Evolutionary conservation across 257 asterid genomes (phyloP), one percentile per base, ranked within the genome.

Genomic region (Solanum corneliomulleri): DNA sequence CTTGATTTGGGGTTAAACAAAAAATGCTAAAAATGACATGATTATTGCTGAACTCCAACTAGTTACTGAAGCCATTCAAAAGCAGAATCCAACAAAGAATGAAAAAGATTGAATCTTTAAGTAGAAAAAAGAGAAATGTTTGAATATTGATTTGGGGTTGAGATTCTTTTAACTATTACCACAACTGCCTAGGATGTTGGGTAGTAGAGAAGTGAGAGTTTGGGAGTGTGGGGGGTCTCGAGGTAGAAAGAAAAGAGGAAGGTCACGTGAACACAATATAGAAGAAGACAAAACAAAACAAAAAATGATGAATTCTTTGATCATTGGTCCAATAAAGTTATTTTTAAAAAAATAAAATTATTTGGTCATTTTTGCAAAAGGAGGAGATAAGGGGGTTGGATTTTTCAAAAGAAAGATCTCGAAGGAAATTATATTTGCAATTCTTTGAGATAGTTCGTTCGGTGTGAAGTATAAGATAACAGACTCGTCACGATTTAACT

Each of bases 261-360:
- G 35, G 90, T 90, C 95, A 93, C 96, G 96, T 93, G 98, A 93
- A 90, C 72, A 84, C 25, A 88, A 27, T 89, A 72, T 93, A 88
- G 74, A 64, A 81, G 91, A 89, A 90, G 92, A 91, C 96, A 91
- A 93, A 92, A 90, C 31, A 62, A 91, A 92, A 91, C 89, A 37
- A 56, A 16, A 81, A 49, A 49, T 81, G 85, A 81, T 81, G 45
- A 47, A 81, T 31, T 76, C 4, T 56, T 56, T 56, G 64, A 56
- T 49, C 44, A 18, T 78, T 80, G 85, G 87, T 85, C 89, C 64
- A 18, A 56, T 56, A 56, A 56, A 56, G 64, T 9, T 56, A 56
- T 56, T 52, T 16, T 37, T 37, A 6, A 52, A 16, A 52, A 49
- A 52, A 52, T 16, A 6, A 11, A 29, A 49, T 0, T 42, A 11